Base-by-base conservation (phyloP, 192 early-diverging fungal genomes). In the Lunasporangiospora selenospora region DNA sequence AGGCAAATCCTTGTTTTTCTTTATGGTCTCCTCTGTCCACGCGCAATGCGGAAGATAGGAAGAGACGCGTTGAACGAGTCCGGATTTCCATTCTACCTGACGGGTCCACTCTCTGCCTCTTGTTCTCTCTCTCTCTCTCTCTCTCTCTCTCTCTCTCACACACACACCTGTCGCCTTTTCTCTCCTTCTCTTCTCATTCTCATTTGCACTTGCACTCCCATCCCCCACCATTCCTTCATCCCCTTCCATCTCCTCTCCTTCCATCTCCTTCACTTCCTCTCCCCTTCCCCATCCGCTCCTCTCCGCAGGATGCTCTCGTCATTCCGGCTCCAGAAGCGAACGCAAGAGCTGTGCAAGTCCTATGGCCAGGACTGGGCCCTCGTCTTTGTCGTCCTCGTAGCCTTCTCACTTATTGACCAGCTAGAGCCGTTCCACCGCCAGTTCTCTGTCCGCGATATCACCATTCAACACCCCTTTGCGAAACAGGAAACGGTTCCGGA, bases 361-460 rank as follows among this genome's bases (percentile, higher is more conserved):
- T 71, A 62, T 12, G 31, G 58, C 46, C 39, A 62, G 23, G 67
- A 71, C 52, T 88, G 88, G 66, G 39, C 77, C 11, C 62, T 90
- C 19, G 77, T 91, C 12, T 37, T 87, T 4, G 44, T 81, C 15
- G 84, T 91, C 82, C 78, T 85, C 0, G 65, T 75, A 2, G 71
- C 70, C 40, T 92, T 88, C 71, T 82, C 78, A 16, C 57, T 77
- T 30, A 56, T 92, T 33, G 86, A 88, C 34, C 67, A 67, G n/a
- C 62, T 88, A 11, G 62, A 83, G 27, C 91, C 92, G 4, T 94
- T 84, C 78, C 87, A 90, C 60, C 85, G 90, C 57, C 77, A 87
- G 44, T 94, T 94, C 64, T 88, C 85, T 26, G 69, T 94, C 27
- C 80, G 77, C 3, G 87, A 94, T 78, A 88, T 83, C 41, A 78